Conservation (phyloP, 306 rosid genomes). For the Medicago truncatula region DNA sequence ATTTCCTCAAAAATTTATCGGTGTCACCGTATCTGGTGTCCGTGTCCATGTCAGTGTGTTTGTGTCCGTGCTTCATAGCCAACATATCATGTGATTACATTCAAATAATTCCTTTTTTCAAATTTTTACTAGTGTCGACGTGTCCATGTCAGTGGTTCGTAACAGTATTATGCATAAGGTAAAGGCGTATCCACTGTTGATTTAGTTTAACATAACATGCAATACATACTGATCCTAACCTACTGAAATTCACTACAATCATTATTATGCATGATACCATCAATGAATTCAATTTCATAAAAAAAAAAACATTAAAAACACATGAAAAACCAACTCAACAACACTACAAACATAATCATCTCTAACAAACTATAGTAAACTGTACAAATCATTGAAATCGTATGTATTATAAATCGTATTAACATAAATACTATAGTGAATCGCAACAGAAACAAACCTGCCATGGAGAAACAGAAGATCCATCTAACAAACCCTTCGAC, state of each 20-base stretch:
- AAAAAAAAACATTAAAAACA: neutral
- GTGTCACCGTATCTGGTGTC: no score
- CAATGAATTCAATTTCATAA: neutral
- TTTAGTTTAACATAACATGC: neutral
- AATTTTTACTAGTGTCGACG: no score
- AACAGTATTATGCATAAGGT: neutral
- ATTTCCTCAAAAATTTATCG: no score
- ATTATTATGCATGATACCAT: conserved; percentile 1
- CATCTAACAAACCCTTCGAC: conserved; percentile 61
- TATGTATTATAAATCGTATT: neutral
- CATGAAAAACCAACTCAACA: conserved; percentile 24
- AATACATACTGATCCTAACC: neutral
- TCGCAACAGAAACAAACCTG: conserved; percentile 63
- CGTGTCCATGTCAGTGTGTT: no score
- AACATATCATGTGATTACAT: no score
- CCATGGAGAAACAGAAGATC: conserved; percentile 49
- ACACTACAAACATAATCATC: neutral
- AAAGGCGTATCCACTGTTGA: neutral
- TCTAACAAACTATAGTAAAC: neutral
- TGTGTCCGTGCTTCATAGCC: no score
- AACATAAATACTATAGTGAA: conserved; percentile 4
- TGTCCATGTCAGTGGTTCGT: no score
- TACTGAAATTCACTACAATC: neutral
- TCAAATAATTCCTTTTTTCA: no score
- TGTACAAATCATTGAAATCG: neutral